A percentile compares a stretch with the other conserved stretches of the same genome.
Conservation (phyloP, 129 eudicot species). For the Erigeron canadensis region DNA sequence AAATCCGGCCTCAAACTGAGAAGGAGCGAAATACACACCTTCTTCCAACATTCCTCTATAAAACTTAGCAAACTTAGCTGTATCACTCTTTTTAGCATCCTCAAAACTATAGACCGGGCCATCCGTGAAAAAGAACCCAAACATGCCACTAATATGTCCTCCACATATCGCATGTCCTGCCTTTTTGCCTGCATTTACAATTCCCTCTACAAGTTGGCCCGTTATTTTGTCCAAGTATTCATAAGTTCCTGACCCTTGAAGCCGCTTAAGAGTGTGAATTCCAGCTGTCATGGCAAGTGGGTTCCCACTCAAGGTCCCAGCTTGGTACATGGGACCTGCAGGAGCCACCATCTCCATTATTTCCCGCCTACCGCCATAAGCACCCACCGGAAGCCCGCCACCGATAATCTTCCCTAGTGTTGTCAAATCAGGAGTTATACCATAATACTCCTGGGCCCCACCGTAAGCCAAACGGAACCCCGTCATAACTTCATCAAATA, state of each 20-base stretch:
- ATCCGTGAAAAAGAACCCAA: conserved; percentile 88
- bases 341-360: conserved; percentile 99
- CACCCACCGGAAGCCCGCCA: conserved; percentile 93
- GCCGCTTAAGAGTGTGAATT: conserved; percentile 79
- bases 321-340: conserved; percentile 97
- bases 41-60: conserved; percentile 92
- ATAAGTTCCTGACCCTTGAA: conserved; percentile 57
- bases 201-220: conserved; percentile 58
- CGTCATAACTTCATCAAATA: conserved; percentile 92
- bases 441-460: conserved; percentile 90
- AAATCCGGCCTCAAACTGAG: conserved; percentile 98
- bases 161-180: conserved; percentile 88
- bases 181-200: conserved; percentile 70
- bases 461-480: conserved; percentile 88
- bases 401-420: conserved; percentile 84
- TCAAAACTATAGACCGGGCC: conserved; percentile 80
- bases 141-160: conserved; percentile 82
- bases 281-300: conserved; percentile 99
- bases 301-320: conserved; percentile 90
- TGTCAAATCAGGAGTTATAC: conserved; percentile 75
- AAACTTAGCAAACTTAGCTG: conserved; percentile 74
- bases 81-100: conserved; percentile 92
- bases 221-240: conserved; percentile 68
- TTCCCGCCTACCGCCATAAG: conserved; percentile 88
- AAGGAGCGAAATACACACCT: conserved; percentile 95